Evolutionary conservation across 2,329 filamentous ascomycete genomes (phyloP).

Genomic region (Aspergillus alliaceus): DNA sequence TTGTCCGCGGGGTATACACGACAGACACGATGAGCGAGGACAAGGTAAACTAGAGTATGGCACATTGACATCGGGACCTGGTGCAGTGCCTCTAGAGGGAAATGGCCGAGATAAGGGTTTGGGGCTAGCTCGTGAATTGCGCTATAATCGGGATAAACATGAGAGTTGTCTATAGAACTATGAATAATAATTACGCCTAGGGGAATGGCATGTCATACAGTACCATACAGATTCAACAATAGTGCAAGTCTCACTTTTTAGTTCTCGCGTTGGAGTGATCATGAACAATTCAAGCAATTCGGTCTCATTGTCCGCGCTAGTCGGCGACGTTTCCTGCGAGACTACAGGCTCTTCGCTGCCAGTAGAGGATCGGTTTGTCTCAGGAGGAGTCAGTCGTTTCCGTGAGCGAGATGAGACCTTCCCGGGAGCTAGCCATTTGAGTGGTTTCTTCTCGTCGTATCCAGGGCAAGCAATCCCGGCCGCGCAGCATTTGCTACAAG

Average conservation of each 20-base stretch:
- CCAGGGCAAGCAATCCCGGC: constrained; percentile 7
- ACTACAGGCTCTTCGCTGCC: not conserved
- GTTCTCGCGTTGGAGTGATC: not conserved
- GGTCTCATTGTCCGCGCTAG: not conserved
- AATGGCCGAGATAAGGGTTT: constrained; percentile 1
- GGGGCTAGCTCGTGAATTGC: constrained; percentile 3
- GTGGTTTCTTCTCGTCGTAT: constrained; percentile 9
- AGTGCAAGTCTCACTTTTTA: not conserved
- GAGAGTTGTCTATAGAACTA: constrained; percentile 1
- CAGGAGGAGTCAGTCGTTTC: not conserved
- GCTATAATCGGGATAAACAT: not conserved
- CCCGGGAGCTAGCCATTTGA: constrained; percentile 4
- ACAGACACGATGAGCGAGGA: constrained; percentile 5
- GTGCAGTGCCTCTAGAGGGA: constrained; percentile 2
- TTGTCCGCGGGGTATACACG: not conserved
- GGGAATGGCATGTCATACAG: not conserved
- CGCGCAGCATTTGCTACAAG: constrained; percentile 6
- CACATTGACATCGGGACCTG: not conserved
- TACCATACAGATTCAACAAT: constrained; percentile 2
- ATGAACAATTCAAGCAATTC: too few relatives aligned
- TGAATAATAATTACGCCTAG: not conserved
- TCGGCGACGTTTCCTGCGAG: not conserved
- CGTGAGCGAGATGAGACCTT: constrained; percentile 1
- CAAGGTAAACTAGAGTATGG: constrained; percentile 5
- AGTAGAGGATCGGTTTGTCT: not conserved